These are phyloP conservation scores for Pichia sp. DNA, from an alignment of 1,139 yeast genomes.

Conservation along the genomic window DNA sequence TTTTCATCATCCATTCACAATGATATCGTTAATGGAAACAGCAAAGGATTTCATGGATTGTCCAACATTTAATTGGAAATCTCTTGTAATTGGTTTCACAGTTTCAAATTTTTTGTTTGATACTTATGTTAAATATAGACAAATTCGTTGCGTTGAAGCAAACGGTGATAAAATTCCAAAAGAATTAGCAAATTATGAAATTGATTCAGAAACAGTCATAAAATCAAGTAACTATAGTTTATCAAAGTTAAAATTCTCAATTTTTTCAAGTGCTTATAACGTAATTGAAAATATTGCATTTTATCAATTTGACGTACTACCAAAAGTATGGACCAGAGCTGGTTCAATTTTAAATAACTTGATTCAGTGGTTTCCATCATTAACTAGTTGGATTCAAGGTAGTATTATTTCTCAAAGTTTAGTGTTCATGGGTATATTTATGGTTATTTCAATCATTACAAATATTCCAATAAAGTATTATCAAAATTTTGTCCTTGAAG, in stretches of 20 bases:
- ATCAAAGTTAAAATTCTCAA: conserved; percentile 71
- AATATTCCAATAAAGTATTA: conserved; percentile 69
- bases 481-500: conserved; percentile 81
- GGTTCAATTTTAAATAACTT: conserved; percentile 21
- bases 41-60: conserved; percentile 35
- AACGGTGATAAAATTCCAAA: conserved; percentile 52
- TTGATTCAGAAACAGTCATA: conserved; percentile 64
- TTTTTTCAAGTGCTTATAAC: conserved; percentile 47
- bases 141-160: conserved; percentile 55
- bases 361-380: conserved; percentile 3
- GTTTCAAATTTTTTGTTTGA: conserved; percentile 72
- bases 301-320: conserved; percentile 57
- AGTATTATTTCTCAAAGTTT: conserved; percentile 18
- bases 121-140: conserved; percentile 67
- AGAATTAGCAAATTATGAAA: conserved; percentile 47
- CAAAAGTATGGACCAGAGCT: conserved; percentile 60
- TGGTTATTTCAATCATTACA: conserved; percentile 43
- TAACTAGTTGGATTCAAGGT: conserved; percentile 10
- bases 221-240: conserved; percentile 77
- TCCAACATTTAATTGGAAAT: conserved; percentile 72
- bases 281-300: conserved; percentile 52
- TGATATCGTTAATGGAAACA: conserved; percentile 30
- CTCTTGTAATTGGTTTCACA: conserved; percentile 65
- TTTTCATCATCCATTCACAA: not conserved
- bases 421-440: conserved; percentile 45